Base-by-base conservation (phyloP, 192 early-diverging fungal genomes). In the Coemansia sp. region DNA sequence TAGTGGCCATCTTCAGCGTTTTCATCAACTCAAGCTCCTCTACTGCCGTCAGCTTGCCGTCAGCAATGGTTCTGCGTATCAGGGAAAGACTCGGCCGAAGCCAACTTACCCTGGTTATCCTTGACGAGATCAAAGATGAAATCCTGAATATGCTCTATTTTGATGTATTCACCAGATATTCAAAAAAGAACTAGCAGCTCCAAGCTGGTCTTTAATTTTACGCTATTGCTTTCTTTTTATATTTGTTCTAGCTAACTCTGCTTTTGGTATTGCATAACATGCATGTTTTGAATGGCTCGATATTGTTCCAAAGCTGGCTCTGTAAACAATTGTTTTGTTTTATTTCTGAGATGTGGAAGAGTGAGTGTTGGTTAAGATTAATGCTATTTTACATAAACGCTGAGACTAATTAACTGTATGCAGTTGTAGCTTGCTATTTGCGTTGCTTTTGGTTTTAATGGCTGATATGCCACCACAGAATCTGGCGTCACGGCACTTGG, bases 101-200 rank as follows among this genome's bases (percentile, higher is more conserved):
- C 52, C 59, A 75, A 33, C 33, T 81, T 7, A 69, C 78, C 27
- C 54, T 81, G 11, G 75, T 67, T 9, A 74, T 80, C n/a, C 68
- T 80, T n/a, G 77, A 80, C 56, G 78, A 80, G 31, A 72, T 75
- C 72, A 75, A 70, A 27, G 79, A 82, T 1, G 79, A 82, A 24
- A 67, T 82, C 6, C 70, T 81, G 46, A 72, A 73, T 46, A 81
- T 76, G 79, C 79, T 81, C 23, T 81, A 73, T 58, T 68, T 71
- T 64, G 79, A 81, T 30, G 72, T 81, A 11, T 81, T 69, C 46
- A 81, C 79, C 10, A 60, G 79, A 61, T 76, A 82, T n/a, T 19
- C 67, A 33, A 76, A 59, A 66, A 61, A 39, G 31, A 68, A 59
- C 64, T 25, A 57, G 17, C 57, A 31, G 33, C 19, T 4, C 93